phyloP scores from a whole-genome alignment of 1,284 basidiomycete genomes.

The Malassezia obtusa region DNA sequence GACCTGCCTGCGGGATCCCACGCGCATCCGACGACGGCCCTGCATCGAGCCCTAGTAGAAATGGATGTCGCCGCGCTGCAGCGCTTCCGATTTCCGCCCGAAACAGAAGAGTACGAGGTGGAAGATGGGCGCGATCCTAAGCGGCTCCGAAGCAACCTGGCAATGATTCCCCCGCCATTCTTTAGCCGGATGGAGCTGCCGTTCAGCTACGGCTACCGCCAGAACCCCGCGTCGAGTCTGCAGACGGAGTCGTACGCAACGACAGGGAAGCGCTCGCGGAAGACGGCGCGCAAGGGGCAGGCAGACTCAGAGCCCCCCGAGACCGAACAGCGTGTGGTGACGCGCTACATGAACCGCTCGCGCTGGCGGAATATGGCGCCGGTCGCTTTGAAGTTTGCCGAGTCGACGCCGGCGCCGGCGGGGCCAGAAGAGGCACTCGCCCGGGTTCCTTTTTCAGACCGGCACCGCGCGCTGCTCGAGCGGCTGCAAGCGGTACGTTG shows the following conservation, averaged over 20 bases:
- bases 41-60: slow-evolving; percentile 26
- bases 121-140: neutral
- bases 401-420: neutral
- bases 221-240: slow-evolving; percentile 25
- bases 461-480: slow-evolving; percentile 10
- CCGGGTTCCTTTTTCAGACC: neutral
- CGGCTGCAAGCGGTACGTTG: slow-evolving; percentile 9
- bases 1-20: slow-evolving; percentile 4
- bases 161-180: slow-evolving; percentile 36
- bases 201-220: slow-evolving; percentile 29
- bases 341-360: slow-evolving; percentile 14
- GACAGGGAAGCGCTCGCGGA: slow-evolving; percentile 3
- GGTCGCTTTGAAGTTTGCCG: slow-evolving; percentile 10
- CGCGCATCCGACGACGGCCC: slow-evolving; percentile 18
- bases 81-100: slow-evolving; percentile 19
- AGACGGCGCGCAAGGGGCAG: slow-evolving; percentile 14
- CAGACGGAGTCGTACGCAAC: slow-evolving; percentile 16
- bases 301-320: neutral
- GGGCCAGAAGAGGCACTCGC: slow-evolving; percentile 1
- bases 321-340: neutral
- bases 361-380: slow-evolving; percentile 18
- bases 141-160: slow-evolving; percentile 19
- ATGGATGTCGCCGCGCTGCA: slow-evolving; percentile 32
- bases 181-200: slow-evolving; percentile 36
- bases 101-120: slow-evolving; percentile 24